phyloP scores from a whole-genome alignment of 2,329 filamentous ascomycete species.

The Fusarium cicatricum region DNA sequence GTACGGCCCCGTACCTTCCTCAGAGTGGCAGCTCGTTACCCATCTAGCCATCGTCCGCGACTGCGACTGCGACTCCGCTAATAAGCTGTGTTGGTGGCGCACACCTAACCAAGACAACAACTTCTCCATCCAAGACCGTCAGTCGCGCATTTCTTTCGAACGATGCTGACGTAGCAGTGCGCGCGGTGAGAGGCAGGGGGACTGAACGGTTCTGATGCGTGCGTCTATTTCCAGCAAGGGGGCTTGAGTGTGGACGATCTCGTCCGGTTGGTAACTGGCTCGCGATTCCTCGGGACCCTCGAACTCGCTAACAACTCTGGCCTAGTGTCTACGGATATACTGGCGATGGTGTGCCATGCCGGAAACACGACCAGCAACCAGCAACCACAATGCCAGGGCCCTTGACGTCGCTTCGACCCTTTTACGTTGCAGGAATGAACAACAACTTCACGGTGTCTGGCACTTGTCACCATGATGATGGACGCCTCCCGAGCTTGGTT shows the following conservation, averaged over 20 bases:
- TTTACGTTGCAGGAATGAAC: background rate
- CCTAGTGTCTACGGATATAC: background rate
- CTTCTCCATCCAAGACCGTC: constrained; percentile 9
- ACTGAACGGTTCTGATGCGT: no score
- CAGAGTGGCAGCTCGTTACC: constrained; percentile 1
- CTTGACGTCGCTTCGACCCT: background rate
- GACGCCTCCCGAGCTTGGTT: constrained; percentile 22
- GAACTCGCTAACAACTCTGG: background rate
- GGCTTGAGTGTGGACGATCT: constrained; percentile 23
- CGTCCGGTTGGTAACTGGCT: constrained; percentile 3
- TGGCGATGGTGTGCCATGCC: background rate
- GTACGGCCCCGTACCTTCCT: background rate
- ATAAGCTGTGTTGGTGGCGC: constrained; percentile 23
- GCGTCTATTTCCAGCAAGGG: constrained; percentile 23
- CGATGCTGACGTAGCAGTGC: constrained; percentile 17
- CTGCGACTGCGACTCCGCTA: background rate
- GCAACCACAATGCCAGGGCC: constrained; percentile 3
- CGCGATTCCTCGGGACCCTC: background rate
- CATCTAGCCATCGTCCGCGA: background rate
- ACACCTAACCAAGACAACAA: constrained; percentile 14
- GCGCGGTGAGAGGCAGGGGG: constrained; percentile 1
- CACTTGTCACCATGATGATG: constrained; percentile 3
- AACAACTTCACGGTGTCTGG: constrained; percentile 14
- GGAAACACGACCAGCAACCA: background rate
- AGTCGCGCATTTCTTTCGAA: constrained; percentile 8